phyloP scores from a whole-genome alignment of 441 rosid species.

The Arabidopsis lyrata region DNA sequence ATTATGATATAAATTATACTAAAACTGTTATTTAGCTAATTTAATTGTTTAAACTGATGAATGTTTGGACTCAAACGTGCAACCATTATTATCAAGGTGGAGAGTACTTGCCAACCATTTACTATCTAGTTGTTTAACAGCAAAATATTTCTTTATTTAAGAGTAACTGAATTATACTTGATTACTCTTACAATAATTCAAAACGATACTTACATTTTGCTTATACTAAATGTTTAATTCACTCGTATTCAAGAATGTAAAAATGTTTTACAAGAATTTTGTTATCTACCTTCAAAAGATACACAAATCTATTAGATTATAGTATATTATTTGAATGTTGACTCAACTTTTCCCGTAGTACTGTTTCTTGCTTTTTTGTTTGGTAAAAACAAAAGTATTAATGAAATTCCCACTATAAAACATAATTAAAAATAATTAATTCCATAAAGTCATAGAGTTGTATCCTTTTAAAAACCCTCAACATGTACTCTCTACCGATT shows the following conservation, averaged over 20 bases:
- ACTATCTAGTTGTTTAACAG: background rate
- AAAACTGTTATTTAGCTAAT: background rate
- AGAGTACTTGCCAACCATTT: constrained; percentile 16
- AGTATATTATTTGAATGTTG: constrained; percentile 12
- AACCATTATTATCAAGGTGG: constrained; percentile 34
- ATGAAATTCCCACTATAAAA: background rate
- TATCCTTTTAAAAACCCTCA: background rate
- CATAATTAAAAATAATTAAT: background rate
- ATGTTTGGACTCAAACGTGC: constrained; percentile 38
- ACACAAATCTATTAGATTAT: constrained; percentile 16
- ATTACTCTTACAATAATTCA: too few species aligned
- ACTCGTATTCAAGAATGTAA: too few species aligned
- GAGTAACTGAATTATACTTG: too few species aligned
- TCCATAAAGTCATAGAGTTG: constrained; percentile 15
- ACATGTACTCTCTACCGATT: constrained; percentile 27
- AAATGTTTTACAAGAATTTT: background rate
- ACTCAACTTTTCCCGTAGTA: background rate
- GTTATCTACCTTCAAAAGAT: constrained; percentile 7
- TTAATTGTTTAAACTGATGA: constrained; percentile 1
- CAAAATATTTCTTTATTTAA: background rate
- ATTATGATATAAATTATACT: background rate
- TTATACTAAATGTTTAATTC: too few species aligned
- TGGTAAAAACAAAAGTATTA: background rate
- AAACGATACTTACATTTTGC: too few species aligned
- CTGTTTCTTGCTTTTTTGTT: constrained; percentile 10